Evolutionary conservation across 495 filamentous ascomycete species (phyloP), one percentile per base, ranked within the genome.

Genomic region (Aspergillus coremiiformis): DNA sequence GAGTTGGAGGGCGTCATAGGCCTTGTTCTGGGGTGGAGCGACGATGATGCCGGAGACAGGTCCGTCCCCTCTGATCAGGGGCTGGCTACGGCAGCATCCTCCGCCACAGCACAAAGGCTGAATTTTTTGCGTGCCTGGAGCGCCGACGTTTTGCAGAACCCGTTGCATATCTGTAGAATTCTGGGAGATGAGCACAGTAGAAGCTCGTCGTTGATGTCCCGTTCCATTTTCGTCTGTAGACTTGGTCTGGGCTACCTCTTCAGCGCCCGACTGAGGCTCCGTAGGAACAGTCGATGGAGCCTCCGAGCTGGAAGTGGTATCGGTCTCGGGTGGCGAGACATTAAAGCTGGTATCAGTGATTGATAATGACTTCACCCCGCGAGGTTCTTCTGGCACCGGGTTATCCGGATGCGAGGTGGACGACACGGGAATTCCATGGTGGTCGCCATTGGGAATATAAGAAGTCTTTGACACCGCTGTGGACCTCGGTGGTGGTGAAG

Each of bases 31-130:
- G 2, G 90, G 88, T n/a, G 86, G 65, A 7, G 66, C 64, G 37
- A 86, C 74, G 7, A 75, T 72, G 46, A 79, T 73, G 39, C 83
- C 78, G 39, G 78, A 82, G 39, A 77, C 68, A 39, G 79, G 64
- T 5, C 73, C 76, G 47, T 63, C 53, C 32, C 61, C 41, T 29
- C 55, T 49, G 54, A 76, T 76, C 57, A 83, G 63, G 29, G 78
- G 77, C 44, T 84, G 72, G 47, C 82, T 75, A 60, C 89, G 78
- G 66, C 91, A 96, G 71, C 94, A 96, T 37, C 92, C 91, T 46
- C 92, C 90, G 27, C 93, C 93, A 65, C 93, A 98, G 73, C 94
- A 98, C 46, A 78, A 60, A 20, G 72, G 85, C 70, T 71, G 78
- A 59, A 74, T 67, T 73, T 74, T 85, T 44, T 76, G 74, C 14